A percentile compares a stretch with the other conserved stretches of the same genome.
Conservation (phyloP, 768 basidiomycete species). For the Mycena alexandri region DNA sequence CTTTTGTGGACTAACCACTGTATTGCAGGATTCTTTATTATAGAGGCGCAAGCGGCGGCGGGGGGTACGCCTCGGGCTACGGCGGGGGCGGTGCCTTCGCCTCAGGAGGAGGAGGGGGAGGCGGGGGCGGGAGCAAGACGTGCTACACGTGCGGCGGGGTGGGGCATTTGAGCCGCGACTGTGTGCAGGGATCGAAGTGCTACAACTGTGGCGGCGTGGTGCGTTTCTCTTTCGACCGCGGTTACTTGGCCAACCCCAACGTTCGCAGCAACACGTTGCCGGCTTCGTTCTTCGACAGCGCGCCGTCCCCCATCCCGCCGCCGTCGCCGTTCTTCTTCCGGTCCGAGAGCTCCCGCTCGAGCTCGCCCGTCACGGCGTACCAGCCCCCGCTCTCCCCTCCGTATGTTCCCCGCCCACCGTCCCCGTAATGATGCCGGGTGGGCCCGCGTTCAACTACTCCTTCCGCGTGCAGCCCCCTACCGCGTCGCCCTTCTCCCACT, state of each 20-base stretch:
- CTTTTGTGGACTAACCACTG: neutral
- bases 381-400: conserved; percentile 14
- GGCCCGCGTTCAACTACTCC: conserved; percentile 14
- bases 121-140: too few species aligned
- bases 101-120: too few species aligned
- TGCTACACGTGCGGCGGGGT: too few species aligned
- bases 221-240: conserved; percentile 35
- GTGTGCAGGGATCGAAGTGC: too few species aligned
- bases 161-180: too few species aligned
- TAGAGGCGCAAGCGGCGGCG: too few species aligned
- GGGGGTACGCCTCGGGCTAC: conserved; percentile 29
- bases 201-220: too few species aligned
- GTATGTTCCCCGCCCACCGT: conserved; percentile 29
- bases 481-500: conserved; percentile 37
- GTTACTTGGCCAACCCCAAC: conserved; percentile 39
- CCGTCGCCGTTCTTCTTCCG: conserved; percentile 42
- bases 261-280: conserved; percentile 34
- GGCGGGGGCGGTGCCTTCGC: too few species aligned
- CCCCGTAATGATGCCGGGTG: conserved; percentile 40
- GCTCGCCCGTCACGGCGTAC: conserved; percentile 32
- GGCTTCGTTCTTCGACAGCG: conserved; percentile 33
- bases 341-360: conserved; percentile 37
- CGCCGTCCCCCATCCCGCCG: conserved; percentile 29
- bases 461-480: too few species aligned
- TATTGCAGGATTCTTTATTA: conserved; percentile 72